Base-by-base conservation (phyloP, 345 rosid species). In the Acer negundo region DNA sequence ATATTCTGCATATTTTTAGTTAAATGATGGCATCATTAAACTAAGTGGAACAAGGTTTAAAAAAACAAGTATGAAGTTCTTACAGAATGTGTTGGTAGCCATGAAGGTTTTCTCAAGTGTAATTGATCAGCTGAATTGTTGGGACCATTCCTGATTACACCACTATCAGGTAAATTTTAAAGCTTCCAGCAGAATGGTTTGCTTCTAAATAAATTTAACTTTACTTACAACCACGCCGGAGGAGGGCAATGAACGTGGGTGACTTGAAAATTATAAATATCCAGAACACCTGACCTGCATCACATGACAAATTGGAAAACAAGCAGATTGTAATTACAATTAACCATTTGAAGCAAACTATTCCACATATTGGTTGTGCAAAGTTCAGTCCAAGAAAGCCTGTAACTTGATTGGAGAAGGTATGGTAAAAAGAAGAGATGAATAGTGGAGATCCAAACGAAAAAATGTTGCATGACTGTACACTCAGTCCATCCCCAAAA, bases 211-310 rank as follows among this genome's bases (percentile, higher is more conserved):
- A 13, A 19, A 63, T 67, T 11, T 58, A 84, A 72, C 62, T 77
- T 62, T 83, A 92, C 99, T 92, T 85, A 94, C 98, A 96, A 80
- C 98, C 98, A 94, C 68, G 97, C 89, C 15, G 97, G 98, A 47
- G 98, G 98, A 70, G 99, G 99, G 86, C 98, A 96, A 83, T 96
- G 99, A 77, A 96, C 90, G 79, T 94, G 99, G 65, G 92, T 90
- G 77, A 94, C 92, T 84, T 84, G 72, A 73, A 72, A 77, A 80
- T 82, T 90, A 75, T 86, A 72, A 69, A 91, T 80, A 84, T 96
- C 90, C 78, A 96, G 53, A 82, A 96, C 91, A 76, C 98, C 99
- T 0, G 99, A 96, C 99, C 98, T 94, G 87, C 82, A 82, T 35
- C 44, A 68, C 51, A 76, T 16, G 78, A 72, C 40, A 22, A 74